Base-by-base conservation (phyloP, 345 rosid genomes). In the Ceriops decandra region DNA sequence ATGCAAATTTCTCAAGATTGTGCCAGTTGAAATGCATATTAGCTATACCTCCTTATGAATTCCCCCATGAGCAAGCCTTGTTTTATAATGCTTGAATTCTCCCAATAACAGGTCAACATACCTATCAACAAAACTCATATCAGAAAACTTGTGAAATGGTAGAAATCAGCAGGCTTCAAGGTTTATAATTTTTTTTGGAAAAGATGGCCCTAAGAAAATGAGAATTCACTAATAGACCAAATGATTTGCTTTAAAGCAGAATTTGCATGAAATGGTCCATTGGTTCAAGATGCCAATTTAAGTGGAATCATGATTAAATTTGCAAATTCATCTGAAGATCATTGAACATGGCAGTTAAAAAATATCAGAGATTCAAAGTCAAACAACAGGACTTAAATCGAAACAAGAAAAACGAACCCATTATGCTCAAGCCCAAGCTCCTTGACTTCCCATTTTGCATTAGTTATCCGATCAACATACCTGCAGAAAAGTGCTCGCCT, bases 401-500 rank as follows among this genome's bases (percentile, higher is more conserved):
- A 74, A 49, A 66, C 32, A 61, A 67, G 77, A 75, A 77, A 68
- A 73, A 86, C 96, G 61, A 73, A 95, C 98, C 99, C 98, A 76
- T 95, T 95, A 66, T 95, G 99, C 81, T 95, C 99, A 59, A 95
- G 78, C 49, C 99, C 99, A 26, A 95, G 87, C 82, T 95, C 99
- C 83, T 87, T 95, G 61, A 92, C 76, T 81, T 95, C 99, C 99
- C 99, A 95, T 80, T 88, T 95, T 28, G 95, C 88, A 76, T 84
- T 86, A 72, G 97, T 88, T 76, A 95, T 84, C 64, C 97, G 88
- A 79, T 95, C 99, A 16, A 85, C 91, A 77, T 92, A 95, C 79
- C 98, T 95, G 85, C 69, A 75, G 74, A 80, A 68, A 28, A 51
- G 32, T 67, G 52, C 57, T 52, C 66, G 30, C 5, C 46, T 13